Conservation (phyloP, 2,329 filamentous ascomycete genomes). For the Colletotrichum lindemuthianum region DNA sequence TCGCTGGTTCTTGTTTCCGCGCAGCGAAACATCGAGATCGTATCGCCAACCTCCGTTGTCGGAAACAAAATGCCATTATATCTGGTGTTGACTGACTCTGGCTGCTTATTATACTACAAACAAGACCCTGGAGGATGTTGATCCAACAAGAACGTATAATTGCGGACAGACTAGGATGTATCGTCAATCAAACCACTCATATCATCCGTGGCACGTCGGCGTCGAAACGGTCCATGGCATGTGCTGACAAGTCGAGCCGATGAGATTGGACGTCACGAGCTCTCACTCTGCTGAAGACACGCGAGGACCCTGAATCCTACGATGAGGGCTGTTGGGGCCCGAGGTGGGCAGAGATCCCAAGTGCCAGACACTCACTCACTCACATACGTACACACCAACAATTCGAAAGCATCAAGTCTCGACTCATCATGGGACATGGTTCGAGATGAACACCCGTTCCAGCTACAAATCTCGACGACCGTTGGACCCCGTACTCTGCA, state of each 20-base stretch:
- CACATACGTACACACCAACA: no score
- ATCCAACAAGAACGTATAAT: slow-evolving; percentile 6
- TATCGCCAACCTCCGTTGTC: slow-evolving; percentile 22
- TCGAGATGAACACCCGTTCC: slow-evolving; percentile 23
- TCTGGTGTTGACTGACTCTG: no score
- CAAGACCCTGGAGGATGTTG: not conserved
- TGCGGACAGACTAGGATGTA: not conserved
- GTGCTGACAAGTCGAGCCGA: not conserved
- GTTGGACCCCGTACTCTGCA: not conserved
- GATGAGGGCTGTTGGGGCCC: not conserved
- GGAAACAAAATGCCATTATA: not conserved
- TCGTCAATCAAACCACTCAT: no score
- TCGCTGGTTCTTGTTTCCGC: no score
- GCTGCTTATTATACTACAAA: no score
- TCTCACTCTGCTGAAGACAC: no score
- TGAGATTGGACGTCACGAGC: not conserved
- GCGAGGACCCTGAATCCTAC: slow-evolving; percentile 6
- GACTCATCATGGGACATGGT: not conserved
- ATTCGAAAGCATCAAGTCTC: no score
- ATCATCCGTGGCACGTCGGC: not conserved
- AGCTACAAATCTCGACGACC: not conserved
- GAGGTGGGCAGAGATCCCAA: no score
- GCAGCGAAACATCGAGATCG: slow-evolving; percentile 3
- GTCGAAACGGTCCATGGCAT: not conserved
- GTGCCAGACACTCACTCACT: no score